Conservation (phyloP, 192 early-diverging fungal genomes). For the Mortierella claussenii region DNA sequence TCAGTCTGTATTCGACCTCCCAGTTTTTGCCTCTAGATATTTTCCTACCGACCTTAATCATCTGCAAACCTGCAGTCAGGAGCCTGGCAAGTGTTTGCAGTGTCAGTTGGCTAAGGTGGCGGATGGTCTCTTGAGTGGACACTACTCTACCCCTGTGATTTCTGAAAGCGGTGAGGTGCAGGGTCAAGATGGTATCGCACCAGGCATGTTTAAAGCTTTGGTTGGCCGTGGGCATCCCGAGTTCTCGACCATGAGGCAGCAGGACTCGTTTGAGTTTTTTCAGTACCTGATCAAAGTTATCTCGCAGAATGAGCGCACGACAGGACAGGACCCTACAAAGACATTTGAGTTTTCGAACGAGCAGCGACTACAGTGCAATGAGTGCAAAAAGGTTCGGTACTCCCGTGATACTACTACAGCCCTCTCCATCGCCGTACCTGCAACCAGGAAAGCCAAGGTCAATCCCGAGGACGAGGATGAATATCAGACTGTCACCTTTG, state of each 20-base stretch:
- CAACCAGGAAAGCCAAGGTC: slow-evolving; percentile 54
- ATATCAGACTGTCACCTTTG: slow-evolving; percentile 69
- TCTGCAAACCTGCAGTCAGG: slow-evolving; percentile 57
- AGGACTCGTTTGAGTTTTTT: slow-evolving; percentile 97
- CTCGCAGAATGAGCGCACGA: slow-evolving; percentile 79
- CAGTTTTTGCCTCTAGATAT: slow-evolving; percentile 75
- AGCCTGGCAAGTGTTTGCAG: slow-evolving; percentile 81
- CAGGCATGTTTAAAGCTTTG: slow-evolving; percentile 91
- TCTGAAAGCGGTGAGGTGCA: slow-evolving; percentile 55
- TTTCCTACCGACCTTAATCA: slow-evolving; percentile 57
- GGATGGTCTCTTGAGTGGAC: slow-evolving; percentile 88
- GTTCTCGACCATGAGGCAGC: slow-evolving; percentile 97
- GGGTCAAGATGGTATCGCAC: slow-evolving; percentile 86
- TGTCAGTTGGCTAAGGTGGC: slow-evolving; percentile 95
- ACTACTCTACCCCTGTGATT: slow-evolving; percentile 75
- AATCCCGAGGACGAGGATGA: slow-evolving; percentile 32
- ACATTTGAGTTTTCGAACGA: slow-evolving; percentile 85
- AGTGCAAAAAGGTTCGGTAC: slow-evolving; percentile 89
- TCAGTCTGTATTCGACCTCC: slow-evolving; percentile 87
- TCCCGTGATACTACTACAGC: slow-evolving; percentile 58
- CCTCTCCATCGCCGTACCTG: slow-evolving; percentile 78
- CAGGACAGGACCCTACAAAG: slow-evolving; percentile 74
- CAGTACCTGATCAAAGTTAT: slow-evolving; percentile 80
- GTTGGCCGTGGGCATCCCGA: slow-evolving; percentile 92
- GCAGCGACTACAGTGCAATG: slow-evolving; percentile 87